Evolutionary conservation across 23 red algal species (phyloP), one percentile per base, ranked within the genome.

Genomic region (Gracilaria vermiculophylla): DNA sequence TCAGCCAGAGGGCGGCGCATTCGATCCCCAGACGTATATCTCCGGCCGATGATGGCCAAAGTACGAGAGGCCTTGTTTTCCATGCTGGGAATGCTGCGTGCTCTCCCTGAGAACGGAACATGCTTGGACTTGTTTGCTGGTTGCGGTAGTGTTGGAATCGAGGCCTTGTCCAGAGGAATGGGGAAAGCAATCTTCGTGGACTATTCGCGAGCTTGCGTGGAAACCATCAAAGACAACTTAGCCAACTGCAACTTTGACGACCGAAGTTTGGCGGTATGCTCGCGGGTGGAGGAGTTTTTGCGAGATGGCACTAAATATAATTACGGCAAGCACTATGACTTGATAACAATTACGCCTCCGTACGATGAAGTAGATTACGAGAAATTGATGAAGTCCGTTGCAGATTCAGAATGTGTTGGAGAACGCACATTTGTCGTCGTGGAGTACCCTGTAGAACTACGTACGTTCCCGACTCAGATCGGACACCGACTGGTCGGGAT

Each of bases 341-440:
- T 97, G 56, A 87, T 99, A 21, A 92, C 92, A 23, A 57, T 99
- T 9, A 99, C 97, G 14, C 97, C 97, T 1, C 97, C 97, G 11
- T 99, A 99, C 69, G 97, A 99, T 54, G 97, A 99, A 64, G 89
- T 99, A 33, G 90, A 95, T 69, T 99, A 99, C 60, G 79, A 62
- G 41, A 72, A 86, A 44, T 73, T 99, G 75, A 80, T 99, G 97
- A 51, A 56, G 76, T 24, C 65, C 10, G 69, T 96, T 15, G 83
- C 83, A n/a, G 62, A 80, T 10, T 90, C 81, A n/a, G 71, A 76
- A 19, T 76, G 74, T 72, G 89, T 99, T 35, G 92, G 97, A 27
- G 93, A 95, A 62, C 79, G 90, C 29, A 94, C 97, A 0, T 90
- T 95, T 88, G 93, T 99, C 41, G 90, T 95, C 20, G 88, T 99